phyloP scores from a whole-genome alignment of 1,139 yeast species.

The Suhomyces yuchorum region DNA sequence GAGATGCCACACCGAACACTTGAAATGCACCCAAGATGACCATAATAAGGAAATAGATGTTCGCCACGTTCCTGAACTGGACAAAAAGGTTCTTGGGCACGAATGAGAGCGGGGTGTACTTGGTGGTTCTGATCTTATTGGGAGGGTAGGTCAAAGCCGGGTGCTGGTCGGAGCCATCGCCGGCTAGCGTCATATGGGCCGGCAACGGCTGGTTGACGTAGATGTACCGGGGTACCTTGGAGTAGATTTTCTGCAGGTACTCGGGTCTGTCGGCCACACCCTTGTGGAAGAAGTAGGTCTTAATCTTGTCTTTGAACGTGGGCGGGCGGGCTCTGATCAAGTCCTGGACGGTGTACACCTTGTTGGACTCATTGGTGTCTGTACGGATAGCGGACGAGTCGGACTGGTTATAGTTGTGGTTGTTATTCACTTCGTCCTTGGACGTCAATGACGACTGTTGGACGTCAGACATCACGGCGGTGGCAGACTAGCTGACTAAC shows the following conservation, averaged over 20 bases:
- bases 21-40: conserved; percentile 85
- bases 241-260: conserved; percentile 39
- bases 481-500: background rate
- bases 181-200: conserved; percentile 22
- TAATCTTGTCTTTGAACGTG: conserved; percentile 30
- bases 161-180: conserved; percentile 17
- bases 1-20: conserved; percentile 88
- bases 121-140: conserved; percentile 93
- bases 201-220: conserved; percentile 44
- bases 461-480: conserved; percentile 8
- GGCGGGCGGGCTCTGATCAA: conserved; percentile 36
- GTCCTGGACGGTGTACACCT: conserved; percentile 20
- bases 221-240: conserved; percentile 38
- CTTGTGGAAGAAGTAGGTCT: conserved; percentile 31
- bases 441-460: conserved; percentile 11
- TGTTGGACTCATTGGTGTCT: conserved; percentile 4
- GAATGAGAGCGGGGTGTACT: conserved; percentile 88
- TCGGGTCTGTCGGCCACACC: conserved; percentile 39
- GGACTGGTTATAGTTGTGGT: conserved; percentile 4
- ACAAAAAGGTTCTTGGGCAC: conserved; percentile 77
- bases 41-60: conserved; percentile 78
- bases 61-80: conserved; percentile 90
- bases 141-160: conserved; percentile 67
- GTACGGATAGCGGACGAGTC: conserved; percentile 1
- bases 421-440: conserved; percentile 9